phyloP scores from a whole-genome alignment of 306 rosid genomes.

The Acmispon strigosus region DNA sequence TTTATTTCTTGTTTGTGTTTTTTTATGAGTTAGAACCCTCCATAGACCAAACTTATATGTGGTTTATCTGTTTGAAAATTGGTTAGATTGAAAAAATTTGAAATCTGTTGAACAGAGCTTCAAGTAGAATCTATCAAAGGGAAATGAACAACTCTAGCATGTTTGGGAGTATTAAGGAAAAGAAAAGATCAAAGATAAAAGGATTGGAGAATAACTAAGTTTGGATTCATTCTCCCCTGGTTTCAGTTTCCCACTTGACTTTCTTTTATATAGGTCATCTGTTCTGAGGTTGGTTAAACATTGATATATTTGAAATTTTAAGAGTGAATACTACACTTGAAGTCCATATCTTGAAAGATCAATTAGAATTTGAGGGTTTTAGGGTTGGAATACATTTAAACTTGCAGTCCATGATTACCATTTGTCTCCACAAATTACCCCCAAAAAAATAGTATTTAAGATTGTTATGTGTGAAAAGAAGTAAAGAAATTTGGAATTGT shows the following conservation, averaged over 20 bases:
- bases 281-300: not conserved
- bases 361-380: not conserved
- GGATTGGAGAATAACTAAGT: not conserved
- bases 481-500: not conserved
- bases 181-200: not conserved
- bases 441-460: not conserved
- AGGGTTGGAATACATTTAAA: not conserved
- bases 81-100: not conserved
- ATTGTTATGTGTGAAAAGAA: not conserved
- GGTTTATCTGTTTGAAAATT: slow-evolving; percentile 13
- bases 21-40: not conserved
- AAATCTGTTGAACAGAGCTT: not conserved
- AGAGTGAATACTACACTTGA: not conserved
- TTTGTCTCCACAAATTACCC: not conserved
- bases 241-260: too few species aligned
- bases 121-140: not conserved
- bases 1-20: not conserved
- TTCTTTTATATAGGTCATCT: too few species aligned
- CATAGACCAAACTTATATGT: not conserved
- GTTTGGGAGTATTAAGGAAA: not conserved
- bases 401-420: not conserved
- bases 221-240: not conserved
- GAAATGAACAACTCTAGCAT: not conserved
- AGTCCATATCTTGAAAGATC: not conserved
- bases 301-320: not conserved